Percentiles rank a stretch among this genome's conserved stretches.
Evolutionary conservation across 495 filamentous ascomycete genomes (phyloP).

Genomic region (Tuber melanosporum): DNA sequence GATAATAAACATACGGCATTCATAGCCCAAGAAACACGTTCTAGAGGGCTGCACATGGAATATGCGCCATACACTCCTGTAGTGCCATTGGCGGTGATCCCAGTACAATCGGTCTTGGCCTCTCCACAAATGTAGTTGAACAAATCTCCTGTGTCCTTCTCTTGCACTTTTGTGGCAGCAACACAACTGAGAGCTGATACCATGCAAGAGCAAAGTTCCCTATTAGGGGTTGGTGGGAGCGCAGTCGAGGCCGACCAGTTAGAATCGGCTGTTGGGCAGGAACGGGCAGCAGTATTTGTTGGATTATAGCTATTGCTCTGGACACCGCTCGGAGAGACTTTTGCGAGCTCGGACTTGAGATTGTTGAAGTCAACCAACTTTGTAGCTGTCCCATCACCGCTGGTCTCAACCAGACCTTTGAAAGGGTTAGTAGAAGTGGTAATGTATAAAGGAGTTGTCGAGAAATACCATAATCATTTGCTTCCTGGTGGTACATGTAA

Average conservation of each 20-base stretch:
- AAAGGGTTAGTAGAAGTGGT: neutral
- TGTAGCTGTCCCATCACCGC: constrained; percentile 43
- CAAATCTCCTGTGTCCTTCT: constrained; percentile 55
- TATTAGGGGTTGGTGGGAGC: constrained; percentile 76
- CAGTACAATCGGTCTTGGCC: constrained; percentile 55
- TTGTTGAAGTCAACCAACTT: constrained; percentile 66
- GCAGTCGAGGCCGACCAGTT: constrained; percentile 63
- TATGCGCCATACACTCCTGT: constrained; percentile 79
- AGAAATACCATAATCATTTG: constrained; percentile 72
- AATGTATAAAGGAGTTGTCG: neutral
- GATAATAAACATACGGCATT: constrained; percentile 48
- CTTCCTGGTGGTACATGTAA: constrained; percentile 94
- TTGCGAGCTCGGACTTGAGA: constrained; percentile 64
- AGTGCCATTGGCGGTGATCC: constrained; percentile 62
- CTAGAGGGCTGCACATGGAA: constrained; percentile 72
- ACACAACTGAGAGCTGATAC: constrained; percentile 61
- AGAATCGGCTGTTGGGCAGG: constrained; percentile 61
- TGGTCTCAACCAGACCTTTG: constrained; percentile 38
- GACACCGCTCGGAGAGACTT: constrained; percentile 59
- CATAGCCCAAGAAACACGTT: constrained; percentile 75
- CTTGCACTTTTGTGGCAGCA: constrained; percentile 49
- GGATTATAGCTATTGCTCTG: constrained; percentile 64
- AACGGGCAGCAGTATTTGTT: constrained; percentile 63
- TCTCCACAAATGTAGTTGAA: constrained; percentile 69
- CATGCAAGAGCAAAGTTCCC: constrained; percentile 76